Conservation (phyloP, 106 monocot species). For the Phalaenopsis aphrodite region DNA sequence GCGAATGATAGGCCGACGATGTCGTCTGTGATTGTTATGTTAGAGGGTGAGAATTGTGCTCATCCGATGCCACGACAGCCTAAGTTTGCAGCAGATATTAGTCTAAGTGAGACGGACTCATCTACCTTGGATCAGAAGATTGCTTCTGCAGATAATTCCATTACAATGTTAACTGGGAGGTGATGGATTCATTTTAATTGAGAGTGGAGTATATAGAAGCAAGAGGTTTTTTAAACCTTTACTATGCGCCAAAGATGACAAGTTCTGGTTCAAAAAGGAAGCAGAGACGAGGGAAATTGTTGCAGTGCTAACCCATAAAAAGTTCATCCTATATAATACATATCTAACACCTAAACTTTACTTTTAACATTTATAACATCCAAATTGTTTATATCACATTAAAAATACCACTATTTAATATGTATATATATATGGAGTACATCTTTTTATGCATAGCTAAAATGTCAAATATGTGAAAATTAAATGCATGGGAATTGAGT, state of each 20-base stretch:
- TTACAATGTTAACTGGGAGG: conserved; percentile 16
- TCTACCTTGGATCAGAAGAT: not conserved
- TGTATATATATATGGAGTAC: too few species aligned
- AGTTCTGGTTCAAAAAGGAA: not conserved
- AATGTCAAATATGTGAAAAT: too few species aligned
- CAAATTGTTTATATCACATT: too few species aligned
- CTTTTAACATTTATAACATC: too few species aligned
- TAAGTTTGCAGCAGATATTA: conserved; percentile 26
- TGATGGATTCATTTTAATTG: not conserved
- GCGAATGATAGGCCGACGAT: conserved; percentile 34
- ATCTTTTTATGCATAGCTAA: too few species aligned
- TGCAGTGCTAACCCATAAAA: not conserved
- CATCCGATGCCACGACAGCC: conserved; percentile 25
- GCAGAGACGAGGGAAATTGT: not conserved
- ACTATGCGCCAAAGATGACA: not conserved
- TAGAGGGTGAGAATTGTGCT: conserved; percentile 19
- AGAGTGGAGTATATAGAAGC: too few species aligned
- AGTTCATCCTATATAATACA: not conserved
- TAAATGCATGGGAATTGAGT: too few species aligned
- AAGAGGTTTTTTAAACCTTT: not conserved
- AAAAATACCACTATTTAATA: too few species aligned
- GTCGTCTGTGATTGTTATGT: conserved; percentile 25
- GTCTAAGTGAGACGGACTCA: conserved; percentile 10
- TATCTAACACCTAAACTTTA: too few species aligned
- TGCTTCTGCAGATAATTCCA: not conserved